Evolutionary conservation across 2,329 filamentous ascomycete species (phyloP).

Genomic region (Cordyceps tenuipes): DNA sequence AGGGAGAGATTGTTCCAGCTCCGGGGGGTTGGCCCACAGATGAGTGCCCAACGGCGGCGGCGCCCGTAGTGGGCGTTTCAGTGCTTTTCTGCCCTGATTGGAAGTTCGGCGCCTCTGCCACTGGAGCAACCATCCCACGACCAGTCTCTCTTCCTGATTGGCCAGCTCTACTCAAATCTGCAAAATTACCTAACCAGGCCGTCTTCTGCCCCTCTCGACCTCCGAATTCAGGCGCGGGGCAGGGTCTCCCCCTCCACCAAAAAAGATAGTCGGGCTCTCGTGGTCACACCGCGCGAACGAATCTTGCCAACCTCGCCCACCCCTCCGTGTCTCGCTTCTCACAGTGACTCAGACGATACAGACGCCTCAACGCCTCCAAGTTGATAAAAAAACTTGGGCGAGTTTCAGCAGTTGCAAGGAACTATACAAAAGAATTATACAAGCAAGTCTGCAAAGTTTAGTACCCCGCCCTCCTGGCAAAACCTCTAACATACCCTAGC

Average conservation of each 20-base stretch:
- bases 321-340: slow-evolving; percentile 6
- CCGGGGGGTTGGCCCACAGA: too few species aligned
- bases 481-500: background rate
- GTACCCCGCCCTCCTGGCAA: slow-evolving; percentile 3
- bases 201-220: background rate
- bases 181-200: background rate
- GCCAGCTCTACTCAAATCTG: slow-evolving; percentile 6
- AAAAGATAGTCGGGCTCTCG: slow-evolving; percentile 7
- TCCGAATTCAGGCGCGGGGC: slow-evolving; percentile 10
- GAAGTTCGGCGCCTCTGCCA: background rate
- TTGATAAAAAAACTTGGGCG: background rate
- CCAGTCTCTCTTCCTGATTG: background rate
- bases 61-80: background rate
- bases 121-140: background rate
- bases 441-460: background rate
- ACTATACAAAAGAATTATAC: background rate
- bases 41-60: too few species aligned
- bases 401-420: background rate
- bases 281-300: slow-evolving; percentile 5
- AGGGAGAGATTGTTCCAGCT: slow-evolving; percentile 10
- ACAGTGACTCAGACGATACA: slow-evolving; percentile 7
- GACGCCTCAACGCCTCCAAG: background rate
- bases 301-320: background rate
- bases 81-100: background rate
- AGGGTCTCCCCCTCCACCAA: slow-evolving; percentile 11